A percentile compares a stretch with the other conserved stretches of the same genome.
Evolutionary conservation across 306 rosid species (phyloP).

Genomic region (Alnus glutinosa): DNA sequence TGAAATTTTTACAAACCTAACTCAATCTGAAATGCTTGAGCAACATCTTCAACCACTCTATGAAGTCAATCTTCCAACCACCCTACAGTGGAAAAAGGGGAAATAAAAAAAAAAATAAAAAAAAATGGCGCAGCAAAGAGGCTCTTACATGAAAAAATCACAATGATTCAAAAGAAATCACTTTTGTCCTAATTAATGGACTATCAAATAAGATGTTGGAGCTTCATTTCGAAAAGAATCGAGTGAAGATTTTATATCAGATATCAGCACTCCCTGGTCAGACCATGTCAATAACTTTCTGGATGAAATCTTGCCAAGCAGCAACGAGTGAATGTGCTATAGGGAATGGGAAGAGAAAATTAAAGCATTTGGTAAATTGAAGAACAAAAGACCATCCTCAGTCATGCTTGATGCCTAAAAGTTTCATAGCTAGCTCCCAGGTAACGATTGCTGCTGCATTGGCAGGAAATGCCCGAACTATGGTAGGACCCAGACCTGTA

Average conservation of each 20-base stretch:
- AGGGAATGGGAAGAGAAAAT: not conserved
- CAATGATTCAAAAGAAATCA: not conserved
- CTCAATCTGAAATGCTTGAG: not conserved
- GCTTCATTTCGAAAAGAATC: not conserved
- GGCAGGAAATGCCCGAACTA: conserved; percentile 87
- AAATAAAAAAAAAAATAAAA: not conserved
- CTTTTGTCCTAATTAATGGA: not conserved
- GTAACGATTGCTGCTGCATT: conserved; percentile 86
- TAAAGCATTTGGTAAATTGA: conserved; percentile 4
- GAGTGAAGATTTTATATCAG: not conserved
- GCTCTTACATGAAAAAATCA: not conserved
- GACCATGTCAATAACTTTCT: not conserved
- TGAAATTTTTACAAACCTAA: not conserved
- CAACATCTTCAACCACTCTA: not conserved
- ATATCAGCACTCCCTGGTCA: conserved; percentile 3
- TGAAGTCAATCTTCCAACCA: not conserved
- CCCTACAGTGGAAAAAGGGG: not conserved
- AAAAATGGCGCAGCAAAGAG: no score
- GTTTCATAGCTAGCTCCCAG: conserved; percentile 90
- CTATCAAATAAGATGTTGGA: not conserved
- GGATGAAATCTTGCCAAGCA: not conserved
- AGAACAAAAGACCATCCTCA: conserved; percentile 33
- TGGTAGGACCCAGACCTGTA: conserved; percentile 84
- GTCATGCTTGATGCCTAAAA: conserved; percentile 61
- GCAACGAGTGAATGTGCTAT: not conserved